A percentile compares a stretch with the other conserved stretches of the same genome.
These are phyloP conservation scores for Hypoxylon lenormandii DNA, from an alignment of 495 filamentous ascomycete genomes.

Conservation along the genomic window DNA sequence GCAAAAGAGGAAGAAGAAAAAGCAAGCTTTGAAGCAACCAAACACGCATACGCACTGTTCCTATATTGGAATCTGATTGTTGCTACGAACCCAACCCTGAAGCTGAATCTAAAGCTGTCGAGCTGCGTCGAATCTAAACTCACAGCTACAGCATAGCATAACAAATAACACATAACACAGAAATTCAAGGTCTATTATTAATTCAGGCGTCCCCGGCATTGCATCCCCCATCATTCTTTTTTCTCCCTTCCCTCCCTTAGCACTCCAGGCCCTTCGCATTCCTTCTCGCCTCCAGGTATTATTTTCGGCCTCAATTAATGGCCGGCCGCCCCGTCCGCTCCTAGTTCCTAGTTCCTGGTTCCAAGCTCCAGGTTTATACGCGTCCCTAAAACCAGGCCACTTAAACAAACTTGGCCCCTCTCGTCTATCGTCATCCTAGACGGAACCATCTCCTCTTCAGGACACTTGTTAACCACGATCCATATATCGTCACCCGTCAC, in stretches of 20 bases:
- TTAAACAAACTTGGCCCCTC: not conserved
- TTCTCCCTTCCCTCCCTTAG: not conserved
- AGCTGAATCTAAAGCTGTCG: no score
- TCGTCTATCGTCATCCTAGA: constrained; percentile 18
- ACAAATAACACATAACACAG: no score
- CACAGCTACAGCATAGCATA: not conserved
- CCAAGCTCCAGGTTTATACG: constrained; percentile 1
- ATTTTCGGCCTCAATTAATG: constrained; percentile 40
- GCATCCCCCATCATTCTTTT: constrained; percentile 5
- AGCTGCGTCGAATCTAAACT: not conserved
- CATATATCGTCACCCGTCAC: constrained; percentile 17
- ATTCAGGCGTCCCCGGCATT: not conserved
- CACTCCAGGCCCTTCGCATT: constrained; percentile 2
- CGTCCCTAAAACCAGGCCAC: constrained; percentile 3
- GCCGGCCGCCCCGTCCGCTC: constrained; percentile 23
- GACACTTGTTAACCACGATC: constrained; percentile 32
- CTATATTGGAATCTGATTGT: constrained; percentile 35
- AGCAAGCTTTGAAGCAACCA: constrained; percentile 27
- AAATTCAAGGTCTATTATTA: not conserved
- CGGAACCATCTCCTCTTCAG: not conserved
- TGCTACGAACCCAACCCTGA: constrained; percentile 11
- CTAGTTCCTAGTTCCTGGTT: constrained; percentile 11
- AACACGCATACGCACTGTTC: constrained; percentile 30
- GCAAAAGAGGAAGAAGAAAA: constrained; percentile 21
- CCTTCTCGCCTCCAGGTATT: constrained; percentile 14